phyloP scores from a whole-genome alignment of 306 rosid genomes.

The Hippophae tibetana region DNA sequence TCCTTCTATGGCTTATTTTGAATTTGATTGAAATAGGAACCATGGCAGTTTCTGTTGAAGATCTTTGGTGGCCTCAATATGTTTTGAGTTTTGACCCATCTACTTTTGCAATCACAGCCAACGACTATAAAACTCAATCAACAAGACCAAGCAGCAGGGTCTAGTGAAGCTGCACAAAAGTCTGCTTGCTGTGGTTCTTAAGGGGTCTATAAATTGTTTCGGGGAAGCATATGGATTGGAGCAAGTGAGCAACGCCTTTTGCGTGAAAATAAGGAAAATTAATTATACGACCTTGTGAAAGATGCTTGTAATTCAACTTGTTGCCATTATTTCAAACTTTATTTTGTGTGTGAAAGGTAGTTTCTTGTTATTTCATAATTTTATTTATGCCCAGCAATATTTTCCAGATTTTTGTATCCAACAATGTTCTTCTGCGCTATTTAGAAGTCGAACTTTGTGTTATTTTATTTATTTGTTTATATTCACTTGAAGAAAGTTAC shows the following conservation, averaged over 20 bases:
- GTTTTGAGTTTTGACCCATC: not conserved
- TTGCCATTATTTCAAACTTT: slow-evolving; percentile 44
- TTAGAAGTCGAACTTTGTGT: too few relatives aligned
- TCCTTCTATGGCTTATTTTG: not conserved
- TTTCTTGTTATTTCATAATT: slow-evolving; percentile 26
- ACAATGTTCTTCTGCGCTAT: too few relatives aligned
- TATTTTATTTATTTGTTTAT: too few relatives aligned
- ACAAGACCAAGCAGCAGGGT: slow-evolving; percentile 45
- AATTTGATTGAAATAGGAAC: not conserved
- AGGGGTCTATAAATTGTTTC: slow-evolving; percentile 18
- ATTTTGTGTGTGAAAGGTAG: slow-evolving; percentile 41
- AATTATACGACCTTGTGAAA: slow-evolving; percentile 34
- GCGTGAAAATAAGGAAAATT: slow-evolving; percentile 26
- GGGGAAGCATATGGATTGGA: slow-evolving; percentile 12
- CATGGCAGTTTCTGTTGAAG: not conserved
- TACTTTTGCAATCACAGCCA: slow-evolving; percentile 38
- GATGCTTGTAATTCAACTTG: slow-evolving; percentile 37
- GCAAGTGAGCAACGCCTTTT: slow-evolving; percentile 18
- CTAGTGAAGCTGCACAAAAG: slow-evolving; percentile 47
- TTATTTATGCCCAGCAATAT: slow-evolving; percentile 10
- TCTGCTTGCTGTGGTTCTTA: slow-evolving; percentile 75
- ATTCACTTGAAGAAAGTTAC: too few relatives aligned
- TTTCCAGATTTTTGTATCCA: slow-evolving; percentile 6
- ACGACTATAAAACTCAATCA: slow-evolving; percentile 58
- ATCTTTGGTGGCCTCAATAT: not conserved